Base-by-base conservation (phyloP, 73 alveolate species). In the Urostyla sp. region DNA sequence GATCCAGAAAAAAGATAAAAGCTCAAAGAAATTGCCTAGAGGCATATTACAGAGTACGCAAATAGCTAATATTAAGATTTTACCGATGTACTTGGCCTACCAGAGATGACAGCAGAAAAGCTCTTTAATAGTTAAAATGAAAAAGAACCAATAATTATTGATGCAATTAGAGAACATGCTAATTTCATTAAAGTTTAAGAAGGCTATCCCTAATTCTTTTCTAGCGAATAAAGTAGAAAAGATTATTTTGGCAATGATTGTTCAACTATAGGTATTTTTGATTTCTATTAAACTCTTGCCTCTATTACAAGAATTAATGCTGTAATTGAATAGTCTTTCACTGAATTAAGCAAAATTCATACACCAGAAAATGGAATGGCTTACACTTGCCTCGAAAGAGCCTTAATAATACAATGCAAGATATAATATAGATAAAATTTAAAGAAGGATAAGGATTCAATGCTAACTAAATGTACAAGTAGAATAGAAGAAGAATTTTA, bases 31-130 rank as follows among this genome's bases (percentile, higher is more conserved):
- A 85, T 85, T 15, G 72, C 88, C 23, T 46, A 85, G 40, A 66
- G 93, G 56, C 93, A 85, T 38, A 61, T 85, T 40, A 85, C 93
- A 13, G 93, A 85, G 50, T 85, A 36, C 53, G 81, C 89, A 6
- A 52, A 85, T 59, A 76, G 76, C 69, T 52, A 76, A 53, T 84
- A 85, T 61, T 57, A 32, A 46, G 93, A 85, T 50, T 85, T 85
- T 67, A 56, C 79, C 15, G 88, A 85, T 21, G 89, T 85, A 35
- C 81, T 85, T 0, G 93, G 93, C 2, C 61, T 85, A 0, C 89
- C 93, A 30, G 93, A 85, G 34, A 72, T 85, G 44, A 84, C 92
- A 32, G 92, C 92, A 11, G 92, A 84, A 56, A 72, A 84, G 34
- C 72, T 84, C 16, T 84, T 74, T 66, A 52, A 66, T 34, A 73